Base-by-base conservation (phyloP, 257 asterid genomes). In the Asclepias syriaca region DNA sequence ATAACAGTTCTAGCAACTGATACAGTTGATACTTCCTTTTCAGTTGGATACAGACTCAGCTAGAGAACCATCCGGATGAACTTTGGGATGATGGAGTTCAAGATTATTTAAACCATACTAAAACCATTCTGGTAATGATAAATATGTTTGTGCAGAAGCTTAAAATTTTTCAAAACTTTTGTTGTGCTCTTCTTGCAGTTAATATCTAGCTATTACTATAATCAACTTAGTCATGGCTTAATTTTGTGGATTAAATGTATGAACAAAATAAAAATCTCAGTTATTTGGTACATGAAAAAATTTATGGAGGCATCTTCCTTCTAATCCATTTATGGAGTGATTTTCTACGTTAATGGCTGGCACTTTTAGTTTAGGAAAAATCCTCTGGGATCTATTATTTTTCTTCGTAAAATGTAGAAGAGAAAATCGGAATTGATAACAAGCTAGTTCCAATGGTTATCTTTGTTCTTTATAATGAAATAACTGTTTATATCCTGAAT, bases 61-160 rank as follows among this genome's bases (percentile, higher is more conserved):
- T 95, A 68, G 85, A 85, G 73, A 85, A 88, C 83, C 96, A 95
- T 76, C 98, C 99, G 40, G 98, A 95, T 76, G 99, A 92, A 85
- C 97, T 95, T 63, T 95, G 99, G 99, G 97, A 88, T 78, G 99
- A 92, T 68, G 99, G 98, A 75, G 80, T 81, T 58, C 91, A 86
- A 80, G 99, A 95, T 80, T 95, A 95, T 83, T 75, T 90, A 69
- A 87, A 78, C 84, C 99, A 95, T 76, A 85, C 98, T 71, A 85
- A 83, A 78, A 78, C 74, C 81, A 88, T 95, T 80, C 79, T 83
- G 98, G 99, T 95, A 84, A 82, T 58, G 54, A 72, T 56, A 65
- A n/a, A 63, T 49, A 63, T 72, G 48, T 65, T 32, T 57, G 80
- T 19, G 15, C 74, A 78, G 66, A 34, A 16, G 58, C 65, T 71